phyloP scores from a whole-genome alignment of 2,329 filamentous ascomycete species.

The Furcasterigmium sp. region DNA sequence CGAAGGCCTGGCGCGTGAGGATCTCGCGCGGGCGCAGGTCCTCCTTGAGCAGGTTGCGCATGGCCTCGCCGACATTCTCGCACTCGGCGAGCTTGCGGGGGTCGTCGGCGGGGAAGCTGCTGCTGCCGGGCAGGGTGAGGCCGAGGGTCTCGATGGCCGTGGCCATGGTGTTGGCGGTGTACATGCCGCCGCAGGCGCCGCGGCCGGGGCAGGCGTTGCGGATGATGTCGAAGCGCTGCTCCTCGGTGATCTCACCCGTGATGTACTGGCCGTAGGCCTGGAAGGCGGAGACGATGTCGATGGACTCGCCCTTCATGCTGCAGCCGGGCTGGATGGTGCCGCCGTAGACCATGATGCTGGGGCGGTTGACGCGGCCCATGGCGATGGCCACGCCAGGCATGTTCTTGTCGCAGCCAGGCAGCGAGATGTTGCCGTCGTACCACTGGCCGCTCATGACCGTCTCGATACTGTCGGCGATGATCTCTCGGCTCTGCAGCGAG shows the following conservation, averaged over 20 bases:
- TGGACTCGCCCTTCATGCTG: constrained; percentile 65
- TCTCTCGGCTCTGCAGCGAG: constrained; percentile 87
- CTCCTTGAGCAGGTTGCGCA: constrained; percentile 69
- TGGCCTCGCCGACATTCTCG: constrained; percentile 63
- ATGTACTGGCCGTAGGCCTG: constrained; percentile 97
- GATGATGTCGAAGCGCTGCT: constrained; percentile 91
- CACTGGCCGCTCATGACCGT: constrained; percentile 98
- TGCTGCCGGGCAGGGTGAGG: constrained; percentile 76
- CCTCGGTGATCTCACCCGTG: constrained; percentile 83
- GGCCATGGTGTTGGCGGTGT: constrained; percentile 91
- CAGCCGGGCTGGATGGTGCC: constrained; percentile 92
- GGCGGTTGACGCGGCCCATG: constrained; percentile 91
- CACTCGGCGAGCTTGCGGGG: constrained; percentile 69
- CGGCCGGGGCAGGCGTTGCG: constrained; percentile 70
- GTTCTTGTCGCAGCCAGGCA: constrained; percentile 99
- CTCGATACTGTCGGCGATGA: constrained; percentile 97
- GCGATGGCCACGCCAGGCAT: constrained; percentile 93
- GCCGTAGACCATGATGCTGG: constrained; percentile 96
- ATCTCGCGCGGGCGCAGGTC: constrained; percentile 76
- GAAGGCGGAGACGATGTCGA: constrained; percentile 97
- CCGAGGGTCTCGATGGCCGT: constrained; percentile 91
- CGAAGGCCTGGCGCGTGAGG: constrained; percentile 73
- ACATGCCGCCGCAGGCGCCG: constrained; percentile 81
- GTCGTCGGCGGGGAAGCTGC: constrained; percentile 72
- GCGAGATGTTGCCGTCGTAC: constrained; percentile 96